Percentiles rank a stretch among this genome's conserved stretches.
phyloP scores from a whole-genome alignment of 2,329 filamentous ascomycete species.

The Cercospora beticola region DNA sequence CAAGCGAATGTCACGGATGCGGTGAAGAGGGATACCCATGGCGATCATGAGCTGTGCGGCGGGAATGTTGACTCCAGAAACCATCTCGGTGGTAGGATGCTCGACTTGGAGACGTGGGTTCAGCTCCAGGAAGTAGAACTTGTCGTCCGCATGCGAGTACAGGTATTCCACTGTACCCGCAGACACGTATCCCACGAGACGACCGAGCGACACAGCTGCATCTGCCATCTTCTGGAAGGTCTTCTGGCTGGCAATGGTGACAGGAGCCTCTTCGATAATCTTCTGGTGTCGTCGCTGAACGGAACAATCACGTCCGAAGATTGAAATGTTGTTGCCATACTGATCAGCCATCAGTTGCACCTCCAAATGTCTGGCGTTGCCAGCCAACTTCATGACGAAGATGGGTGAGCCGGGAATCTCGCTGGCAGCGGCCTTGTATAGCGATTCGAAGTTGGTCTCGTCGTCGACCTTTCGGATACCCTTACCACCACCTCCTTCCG shows the following conservation, averaged over 20 bases:
- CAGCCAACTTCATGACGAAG: slow-evolving; percentile 99
- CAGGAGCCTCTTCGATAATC: slow-evolving; percentile 98
- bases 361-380: slow-evolving; percentile 93
- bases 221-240: slow-evolving; percentile 98
- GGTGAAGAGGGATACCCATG: slow-evolving; percentile 95
- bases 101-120: slow-evolving; percentile 99
- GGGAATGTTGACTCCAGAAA: slow-evolving; percentile 93
- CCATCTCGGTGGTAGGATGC: slow-evolving; percentile 99
- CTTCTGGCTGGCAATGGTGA: slow-evolving; percentile 84
- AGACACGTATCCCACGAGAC: slow-evolving; percentile 95
- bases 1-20: slow-evolving; percentile 92
- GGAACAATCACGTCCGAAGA: slow-evolving; percentile 97
- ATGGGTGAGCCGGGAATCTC: slow-evolving; percentile 98
- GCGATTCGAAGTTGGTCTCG: slow-evolving; percentile 77
- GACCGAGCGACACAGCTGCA: slow-evolving; percentile 88
- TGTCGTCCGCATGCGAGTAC: slow-evolving; percentile 95
- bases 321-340: slow-evolving; percentile 99
- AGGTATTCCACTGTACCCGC: slow-evolving; percentile 98
- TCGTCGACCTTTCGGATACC: slow-evolving; percentile 92
- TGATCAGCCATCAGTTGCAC: slow-evolving; percentile 97
- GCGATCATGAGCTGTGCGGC: slow-evolving; percentile 97
- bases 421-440: slow-evolving; percentile 94
- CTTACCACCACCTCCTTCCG: slow-evolving; percentile 97
- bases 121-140: slow-evolving; percentile 98
- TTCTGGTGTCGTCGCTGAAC: slow-evolving; percentile 98